These are phyloP conservation scores for Aureobasidium mangrovei DNA, from an alignment of 2,329 filamentous ascomycete genomes.

Conservation along the genomic window DNA sequence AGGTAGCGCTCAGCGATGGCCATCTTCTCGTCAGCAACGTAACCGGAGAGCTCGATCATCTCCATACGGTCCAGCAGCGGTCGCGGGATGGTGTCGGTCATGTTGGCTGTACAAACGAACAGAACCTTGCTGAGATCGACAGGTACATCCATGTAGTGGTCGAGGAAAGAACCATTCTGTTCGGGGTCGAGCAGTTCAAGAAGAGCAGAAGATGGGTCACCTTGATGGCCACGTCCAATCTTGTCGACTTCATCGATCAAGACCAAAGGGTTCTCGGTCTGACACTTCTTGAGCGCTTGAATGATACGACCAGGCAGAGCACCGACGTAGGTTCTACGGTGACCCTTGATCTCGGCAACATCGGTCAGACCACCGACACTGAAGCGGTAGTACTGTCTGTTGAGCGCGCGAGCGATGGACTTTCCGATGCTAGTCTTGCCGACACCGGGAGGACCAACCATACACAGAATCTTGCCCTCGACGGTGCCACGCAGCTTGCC, in stretches of 20 bases:
- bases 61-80: conserved; percentile 96
- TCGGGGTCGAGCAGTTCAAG: conserved; percentile 92
- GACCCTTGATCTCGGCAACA: conserved; percentile 97
- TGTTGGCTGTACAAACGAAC: conserved; percentile 97
- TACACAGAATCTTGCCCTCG: conserved; percentile 95
- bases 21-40: conserved; percentile 98
- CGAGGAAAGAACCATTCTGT: conserved; percentile 93
- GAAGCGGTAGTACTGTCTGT: conserved; percentile 96
- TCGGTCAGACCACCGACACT: conserved; percentile 94
- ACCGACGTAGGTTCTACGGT: conserved; percentile 91
- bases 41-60: conserved; percentile 89
- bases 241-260: conserved; percentile 98
- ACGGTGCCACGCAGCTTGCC: conserved; percentile 95
- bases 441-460: conserved; percentile 93
- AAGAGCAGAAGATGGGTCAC: conserved; percentile 87
- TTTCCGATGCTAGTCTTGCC: conserved; percentile 99
- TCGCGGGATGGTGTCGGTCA: conserved; percentile 94
- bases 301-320: conserved; percentile 94
- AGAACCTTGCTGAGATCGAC: conserved; percentile 96
- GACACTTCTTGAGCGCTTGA: conserved; percentile 96
- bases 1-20: conserved; percentile 92
- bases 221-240: conserved; percentile 91
- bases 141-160: conserved; percentile 97
- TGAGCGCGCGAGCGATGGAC: conserved; percentile 88
- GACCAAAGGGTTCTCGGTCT: conserved; percentile 95